These are phyloP conservation scores for Actinidia chinensis DNA, from an alignment of 179 eudicot species.

Conservation along the genomic window DNA sequence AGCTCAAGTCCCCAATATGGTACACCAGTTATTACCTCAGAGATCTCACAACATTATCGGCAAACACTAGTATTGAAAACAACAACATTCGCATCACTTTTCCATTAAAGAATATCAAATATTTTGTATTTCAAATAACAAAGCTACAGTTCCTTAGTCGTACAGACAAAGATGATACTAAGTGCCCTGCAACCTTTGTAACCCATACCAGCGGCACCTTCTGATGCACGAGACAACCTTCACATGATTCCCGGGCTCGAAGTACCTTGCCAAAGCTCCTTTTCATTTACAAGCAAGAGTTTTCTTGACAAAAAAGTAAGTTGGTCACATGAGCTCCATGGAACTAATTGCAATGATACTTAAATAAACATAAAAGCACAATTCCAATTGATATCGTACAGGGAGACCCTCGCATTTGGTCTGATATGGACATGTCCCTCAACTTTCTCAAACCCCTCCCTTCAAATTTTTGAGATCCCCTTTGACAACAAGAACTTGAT, in stretches of 20 bases:
- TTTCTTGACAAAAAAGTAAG: slow-evolving; percentile 36
- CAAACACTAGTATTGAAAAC: slow-evolving; percentile 73
- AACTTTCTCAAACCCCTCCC: slow-evolving; percentile 96
- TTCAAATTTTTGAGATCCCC: slow-evolving; percentile 91
- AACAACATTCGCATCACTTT: slow-evolving; percentile 13
- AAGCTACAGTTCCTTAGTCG: slow-evolving; percentile 84
- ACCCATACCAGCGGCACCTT: slow-evolving; percentile 99
- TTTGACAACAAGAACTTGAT: slow-evolving; percentile 79
- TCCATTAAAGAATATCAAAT: slow-evolving; percentile 6
- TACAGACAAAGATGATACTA: slow-evolving; percentile 79
- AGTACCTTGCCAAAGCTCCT: slow-evolving; percentile 93
- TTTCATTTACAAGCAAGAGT: slow-evolving; percentile 87
- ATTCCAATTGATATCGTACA: slow-evolving; percentile 33
- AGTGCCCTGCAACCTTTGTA: slow-evolving; percentile 86
- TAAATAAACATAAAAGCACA: background rate
- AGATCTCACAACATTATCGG: slow-evolving; percentile 99
- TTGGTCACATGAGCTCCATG: background rate
- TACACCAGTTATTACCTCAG: slow-evolving; percentile 94
- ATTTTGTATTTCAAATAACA: background rate
- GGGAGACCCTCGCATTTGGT: slow-evolving; percentile 82
- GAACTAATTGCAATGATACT: background rate
- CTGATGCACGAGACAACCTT: slow-evolving; percentile 89
- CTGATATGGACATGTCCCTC: slow-evolving; percentile 91
- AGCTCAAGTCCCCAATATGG: slow-evolving; percentile 94
- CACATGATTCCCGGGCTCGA: slow-evolving; percentile 96